phyloP scores from a whole-genome alignment of 2,329 filamentous ascomycete genomes.

The Calycina marina region DNA sequence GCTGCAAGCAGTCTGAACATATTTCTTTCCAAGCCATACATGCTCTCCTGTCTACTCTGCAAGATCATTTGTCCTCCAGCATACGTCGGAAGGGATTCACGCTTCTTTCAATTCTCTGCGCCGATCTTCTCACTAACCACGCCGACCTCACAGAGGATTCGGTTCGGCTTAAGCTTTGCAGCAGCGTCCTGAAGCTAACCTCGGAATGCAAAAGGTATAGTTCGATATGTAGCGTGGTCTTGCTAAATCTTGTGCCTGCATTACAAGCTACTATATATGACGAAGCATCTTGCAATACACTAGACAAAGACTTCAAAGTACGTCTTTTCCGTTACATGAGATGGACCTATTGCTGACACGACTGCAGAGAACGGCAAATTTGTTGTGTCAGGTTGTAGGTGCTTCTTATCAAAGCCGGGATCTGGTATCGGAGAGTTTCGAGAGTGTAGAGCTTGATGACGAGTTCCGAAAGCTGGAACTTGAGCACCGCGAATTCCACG shows the following conservation, averaged over 20 bases:
- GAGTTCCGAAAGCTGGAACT: conserved; percentile 15
- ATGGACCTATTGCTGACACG: conserved; percentile 4
- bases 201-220: conserved; percentile 13
- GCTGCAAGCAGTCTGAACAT: conserved; percentile 4
- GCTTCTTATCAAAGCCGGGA: no score
- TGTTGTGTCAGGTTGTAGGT: no score
- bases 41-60: conserved; percentile 12
- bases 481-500: conserved; percentile 1
- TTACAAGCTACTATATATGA: conserved; percentile 7
- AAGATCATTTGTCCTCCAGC: conserved; percentile 8
- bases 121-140: conserved; percentile 13
- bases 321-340: neutral
- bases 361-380: conserved; percentile 9
- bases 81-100: conserved; percentile 20
- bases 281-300: conserved; percentile 1
- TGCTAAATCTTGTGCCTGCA: conserved; percentile 14
- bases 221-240: conserved; percentile 11
- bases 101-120: conserved; percentile 16
- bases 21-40: conserved; percentile 12
- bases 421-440: conserved; percentile 8
- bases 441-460: conserved; percentile 11
- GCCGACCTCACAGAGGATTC: conserved; percentile 8
- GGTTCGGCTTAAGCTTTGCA: conserved; percentile 9
- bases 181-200: conserved; percentile 14
- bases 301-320: conserved; percentile 19